A percentile compares a stretch with the other conserved stretches of the same genome.
Conservation (phyloP, 163 green algal species). For the Coccomyxa subellipsoidea region DNA sequence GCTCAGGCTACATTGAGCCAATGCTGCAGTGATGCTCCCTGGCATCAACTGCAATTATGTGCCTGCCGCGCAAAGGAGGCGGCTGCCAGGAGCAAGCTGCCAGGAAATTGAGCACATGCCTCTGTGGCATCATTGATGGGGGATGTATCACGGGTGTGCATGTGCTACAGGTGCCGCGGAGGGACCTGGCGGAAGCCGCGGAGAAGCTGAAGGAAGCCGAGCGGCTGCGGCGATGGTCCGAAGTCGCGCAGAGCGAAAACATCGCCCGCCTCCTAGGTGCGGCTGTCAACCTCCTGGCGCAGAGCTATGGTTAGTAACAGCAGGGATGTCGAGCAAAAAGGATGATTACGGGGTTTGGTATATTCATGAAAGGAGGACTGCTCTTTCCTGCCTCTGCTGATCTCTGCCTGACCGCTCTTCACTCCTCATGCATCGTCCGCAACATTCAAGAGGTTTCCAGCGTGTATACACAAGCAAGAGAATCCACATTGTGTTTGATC, state of each 20-base stretch:
- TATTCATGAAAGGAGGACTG: neutral
- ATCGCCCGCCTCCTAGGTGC: neutral
- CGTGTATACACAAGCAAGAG: too few species aligned
- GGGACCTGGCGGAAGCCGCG: neutral
- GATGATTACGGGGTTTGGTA: neutral
- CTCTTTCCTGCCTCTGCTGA: neutral
- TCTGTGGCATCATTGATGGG: too few species aligned
- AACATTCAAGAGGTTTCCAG: too few species aligned
- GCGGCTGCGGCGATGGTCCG: neutral
- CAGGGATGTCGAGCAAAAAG: too few species aligned
- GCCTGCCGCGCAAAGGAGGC: neutral
- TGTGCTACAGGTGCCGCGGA: neutral
- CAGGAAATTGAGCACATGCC: too few species aligned
- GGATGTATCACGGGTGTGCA: too few species aligned
- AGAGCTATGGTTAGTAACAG: neutral
- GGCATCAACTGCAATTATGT: neutral
- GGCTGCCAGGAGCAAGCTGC: neutral
- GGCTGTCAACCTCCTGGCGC: neutral
- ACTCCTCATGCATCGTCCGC: neutral
- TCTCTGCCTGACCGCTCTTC: neutral
- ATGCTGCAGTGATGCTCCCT: neutral
- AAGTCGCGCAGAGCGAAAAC: neutral
- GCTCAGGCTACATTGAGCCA: neutral
- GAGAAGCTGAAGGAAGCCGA: constrained; percentile 3
- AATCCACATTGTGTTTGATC: too few species aligned